Percentiles rank a stretch among this genome's conserved stretches.
Conservation (phyloP, 108 stramenopile genomes). For the Parietichytrium sp. region DNA sequence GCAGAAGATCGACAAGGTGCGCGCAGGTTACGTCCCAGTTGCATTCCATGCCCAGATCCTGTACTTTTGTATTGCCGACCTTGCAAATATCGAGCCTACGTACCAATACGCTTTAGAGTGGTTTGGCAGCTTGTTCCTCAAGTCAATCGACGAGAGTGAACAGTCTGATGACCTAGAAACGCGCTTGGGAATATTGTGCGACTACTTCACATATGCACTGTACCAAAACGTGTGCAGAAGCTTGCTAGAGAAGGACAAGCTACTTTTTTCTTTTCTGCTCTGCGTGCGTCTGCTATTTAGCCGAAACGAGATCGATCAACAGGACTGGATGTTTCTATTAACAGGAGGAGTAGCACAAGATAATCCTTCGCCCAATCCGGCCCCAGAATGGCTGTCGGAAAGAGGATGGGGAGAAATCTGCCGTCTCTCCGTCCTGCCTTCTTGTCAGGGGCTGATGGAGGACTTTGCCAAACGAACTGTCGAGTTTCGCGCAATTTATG, state of each 20-base stretch:
- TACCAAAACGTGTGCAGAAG: slow-evolving; percentile 67
- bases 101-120: slow-evolving; percentile 65
- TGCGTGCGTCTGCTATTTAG: slow-evolving; percentile 55
- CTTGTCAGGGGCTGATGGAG: slow-evolving; percentile 51
- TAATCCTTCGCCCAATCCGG: slow-evolving; percentile 59
- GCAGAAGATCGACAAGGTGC: slow-evolving; percentile 59
- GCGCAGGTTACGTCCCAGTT: slow-evolving; percentile 61
- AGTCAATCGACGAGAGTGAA: slow-evolving; percentile 46
- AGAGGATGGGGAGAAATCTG: slow-evolving; percentile 69
- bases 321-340: slow-evolving; percentile 62
- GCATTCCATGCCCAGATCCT: slow-evolving; percentile 59
- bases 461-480: slow-evolving; percentile 42
- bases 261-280: slow-evolving; percentile 63
- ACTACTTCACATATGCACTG: slow-evolving; percentile 62
- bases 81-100: slow-evolving; percentile 63
- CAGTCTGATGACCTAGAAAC: slow-evolving; percentile 53
- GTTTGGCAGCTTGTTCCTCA: slow-evolving; percentile 63
- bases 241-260: slow-evolving; percentile 65
- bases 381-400: slow-evolving; percentile 54
- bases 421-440: slow-evolving; percentile 50
- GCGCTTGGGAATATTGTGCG: slow-evolving; percentile 58
- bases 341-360: slow-evolving; percentile 64
- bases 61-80: slow-evolving; percentile 62
- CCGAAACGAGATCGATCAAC: slow-evolving; percentile 50
- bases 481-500: slow-evolving; percentile 58